A percentile compares a stretch with the other conserved stretches of the same genome.
Conservation (phyloP, 2,329 filamentous ascomycete species). For the Fusarium sp. region DNA sequence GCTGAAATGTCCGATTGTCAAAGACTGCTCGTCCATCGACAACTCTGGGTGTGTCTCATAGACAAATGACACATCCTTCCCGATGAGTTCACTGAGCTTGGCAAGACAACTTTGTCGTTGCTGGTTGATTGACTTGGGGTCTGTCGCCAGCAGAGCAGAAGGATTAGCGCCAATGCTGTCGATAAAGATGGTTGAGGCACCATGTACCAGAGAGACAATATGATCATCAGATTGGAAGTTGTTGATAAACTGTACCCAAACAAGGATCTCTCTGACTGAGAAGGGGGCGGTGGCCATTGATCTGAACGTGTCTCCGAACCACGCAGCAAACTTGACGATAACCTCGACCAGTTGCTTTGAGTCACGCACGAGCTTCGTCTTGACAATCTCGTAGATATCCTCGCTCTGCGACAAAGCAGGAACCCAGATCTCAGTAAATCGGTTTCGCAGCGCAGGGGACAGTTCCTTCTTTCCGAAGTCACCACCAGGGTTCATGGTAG, state of each 20-base stretch:
- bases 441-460: slow-evolving; percentile 92
- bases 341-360: slow-evolving; percentile 70
- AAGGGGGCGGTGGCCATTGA: slow-evolving; percentile 80
- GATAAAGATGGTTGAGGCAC: slow-evolving; percentile 94
- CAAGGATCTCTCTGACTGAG: slow-evolving; percentile 91
- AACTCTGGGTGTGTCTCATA: slow-evolving; percentile 76
- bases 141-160: slow-evolving; percentile 83
- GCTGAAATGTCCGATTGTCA: slow-evolving; percentile 82
- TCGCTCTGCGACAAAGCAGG: slow-evolving; percentile 85
- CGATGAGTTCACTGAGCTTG: slow-evolving; percentile 76
- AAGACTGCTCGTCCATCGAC: slow-evolving; percentile 57
- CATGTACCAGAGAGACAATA: slow-evolving; percentile 73
- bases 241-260: slow-evolving; percentile 95
- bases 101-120: slow-evolving; percentile 81
- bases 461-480: slow-evolving; percentile 99
- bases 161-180: slow-evolving; percentile 97
- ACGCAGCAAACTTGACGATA: slow-evolving; percentile 89
- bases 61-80: slow-evolving; percentile 69
- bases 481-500: slow-evolving; percentile 98
- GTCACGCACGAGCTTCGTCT: slow-evolving; percentile 74
- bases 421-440: slow-evolving; percentile 99
- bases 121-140: slow-evolving; percentile 74
- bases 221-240: slow-evolving; percentile 63
- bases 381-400: slow-evolving; percentile 89
- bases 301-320: slow-evolving; percentile 89